These are phyloP conservation scores for Colletotrichum sp. DNA, from an alignment of 2,329 filamentous ascomycete genomes.

Conservation along the genomic window DNA sequence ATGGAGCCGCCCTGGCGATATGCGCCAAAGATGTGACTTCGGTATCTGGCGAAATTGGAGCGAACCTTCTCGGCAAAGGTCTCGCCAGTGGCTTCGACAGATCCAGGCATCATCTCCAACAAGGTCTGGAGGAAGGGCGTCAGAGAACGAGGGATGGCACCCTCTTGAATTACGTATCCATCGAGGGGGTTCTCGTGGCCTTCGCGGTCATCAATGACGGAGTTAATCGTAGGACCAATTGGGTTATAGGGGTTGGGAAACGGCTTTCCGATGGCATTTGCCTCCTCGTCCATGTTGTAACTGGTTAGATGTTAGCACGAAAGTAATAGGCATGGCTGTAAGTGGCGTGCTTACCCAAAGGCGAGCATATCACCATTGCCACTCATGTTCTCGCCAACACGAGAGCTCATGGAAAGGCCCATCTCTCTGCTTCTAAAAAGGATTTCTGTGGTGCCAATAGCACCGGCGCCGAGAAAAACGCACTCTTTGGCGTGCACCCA, in stretches of 20 bases:
- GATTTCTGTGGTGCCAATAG: conserved; percentile 70
- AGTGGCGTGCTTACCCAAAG: conserved; percentile 53
- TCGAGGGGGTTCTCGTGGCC: conserved; percentile 59
- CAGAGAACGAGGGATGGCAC: conserved; percentile 63
- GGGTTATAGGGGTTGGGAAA: conserved; percentile 56
- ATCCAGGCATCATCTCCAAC: conserved; percentile 58
- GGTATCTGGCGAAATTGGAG: conserved; percentile 51
- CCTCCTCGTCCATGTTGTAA: conserved; percentile 63
- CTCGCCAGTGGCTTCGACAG: conserved; percentile 40
- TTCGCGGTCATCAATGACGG: conserved; percentile 64
- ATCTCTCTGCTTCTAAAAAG: conserved; percentile 63
- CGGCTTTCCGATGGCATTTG: conserved; percentile 60
- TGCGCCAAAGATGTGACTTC: conserved; percentile 63
- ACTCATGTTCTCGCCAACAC: conserved; percentile 64
- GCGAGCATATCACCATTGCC: conserved; percentile 71
- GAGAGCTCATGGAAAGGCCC: conserved; percentile 62
- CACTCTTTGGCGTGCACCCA: conserved; percentile 71
- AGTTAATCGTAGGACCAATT: conserved; percentile 66
- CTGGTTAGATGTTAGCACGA: conserved; percentile 33
- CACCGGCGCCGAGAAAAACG: conserved; percentile 70
- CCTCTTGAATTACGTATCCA: conserved; percentile 70
- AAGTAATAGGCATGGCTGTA: not conserved
- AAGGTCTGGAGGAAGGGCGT: conserved; percentile 60
- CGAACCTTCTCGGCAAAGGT: conserved; percentile 46
- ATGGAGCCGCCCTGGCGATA: conserved; percentile 61